Evolutionary conservation across 768 basidiomycete genomes (phyloP).

Genomic region (Peribolospora kevripleyi): DNA sequence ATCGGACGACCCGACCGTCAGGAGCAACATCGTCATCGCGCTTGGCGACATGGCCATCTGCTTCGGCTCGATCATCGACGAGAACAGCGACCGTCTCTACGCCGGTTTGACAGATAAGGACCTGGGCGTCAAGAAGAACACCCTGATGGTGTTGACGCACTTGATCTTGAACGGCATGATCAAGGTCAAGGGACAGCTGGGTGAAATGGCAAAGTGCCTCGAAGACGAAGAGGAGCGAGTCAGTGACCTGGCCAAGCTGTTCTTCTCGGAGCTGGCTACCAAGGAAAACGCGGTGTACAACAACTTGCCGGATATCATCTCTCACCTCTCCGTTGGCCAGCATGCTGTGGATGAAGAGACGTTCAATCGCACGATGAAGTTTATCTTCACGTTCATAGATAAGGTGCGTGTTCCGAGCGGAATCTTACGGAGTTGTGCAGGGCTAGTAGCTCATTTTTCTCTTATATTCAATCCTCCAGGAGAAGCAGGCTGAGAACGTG

Average conservation of each 20-base stretch:
- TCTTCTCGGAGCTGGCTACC: slow-evolving; percentile 84
- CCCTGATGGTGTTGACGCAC: slow-evolving; percentile 63
- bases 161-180: slow-evolving; percentile 97
- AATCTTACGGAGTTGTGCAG: neutral
- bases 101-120: slow-evolving; percentile 71
- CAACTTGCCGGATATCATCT: slow-evolving; percentile 89
- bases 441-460: neutral
- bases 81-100: slow-evolving; percentile 88
- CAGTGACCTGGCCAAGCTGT: slow-evolving; percentile 82
- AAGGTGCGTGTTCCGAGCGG: slow-evolving; percentile 32
- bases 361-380: slow-evolving; percentile 79
- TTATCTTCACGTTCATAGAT: slow-evolving; percentile 90
- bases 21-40: slow-evolving; percentile 91
- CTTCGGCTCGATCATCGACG: slow-evolving; percentile 91
- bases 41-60: slow-evolving; percentile 93
- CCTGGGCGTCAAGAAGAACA: slow-evolving; percentile 90
- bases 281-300: slow-evolving; percentile 99
- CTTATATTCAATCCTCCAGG: slow-evolving; percentile 25
- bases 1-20: slow-evolving; percentile 64
- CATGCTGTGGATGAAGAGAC: slow-evolving; percentile 78
- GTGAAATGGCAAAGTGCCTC: slow-evolving; percentile 99
- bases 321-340: slow-evolving; percentile 68
- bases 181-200: slow-evolving; percentile 96
- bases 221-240: slow-evolving; percentile 73
- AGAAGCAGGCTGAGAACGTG: slow-evolving; percentile 86